Evolutionary conservation across 2,329 filamentous ascomycete genomes (phyloP).

Genomic region (Talaromyces sp.): DNA sequence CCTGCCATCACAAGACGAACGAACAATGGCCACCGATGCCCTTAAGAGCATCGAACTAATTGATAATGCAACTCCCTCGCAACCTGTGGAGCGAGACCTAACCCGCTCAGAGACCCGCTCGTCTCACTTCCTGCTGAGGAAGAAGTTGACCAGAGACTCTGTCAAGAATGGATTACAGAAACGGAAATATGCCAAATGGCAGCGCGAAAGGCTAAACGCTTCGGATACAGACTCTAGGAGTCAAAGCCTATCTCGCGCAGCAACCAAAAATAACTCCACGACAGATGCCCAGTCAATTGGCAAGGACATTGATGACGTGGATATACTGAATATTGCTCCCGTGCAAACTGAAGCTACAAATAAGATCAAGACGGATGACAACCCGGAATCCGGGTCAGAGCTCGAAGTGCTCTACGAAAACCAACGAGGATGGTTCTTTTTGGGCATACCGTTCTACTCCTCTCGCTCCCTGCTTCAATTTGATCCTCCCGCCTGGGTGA

Average conservation of each 20-base stretch:
- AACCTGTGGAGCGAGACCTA: slow-evolving; percentile 25
- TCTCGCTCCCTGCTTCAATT: slow-evolving; percentile 77
- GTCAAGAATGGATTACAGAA: slow-evolving; percentile 40
- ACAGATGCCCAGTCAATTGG: not conserved
- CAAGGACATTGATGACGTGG: not conserved
- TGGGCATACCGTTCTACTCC: slow-evolving; percentile 87
- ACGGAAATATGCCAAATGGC: slow-evolving; percentile 50
- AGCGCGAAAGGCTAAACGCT: slow-evolving; percentile 55
- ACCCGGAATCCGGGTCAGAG: slow-evolving; percentile 40
- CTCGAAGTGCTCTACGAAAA: slow-evolving; percentile 96
- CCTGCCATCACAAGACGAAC: not conserved
- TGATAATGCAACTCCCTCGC: slow-evolving; percentile 38
- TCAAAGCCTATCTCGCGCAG: slow-evolving; percentile 19
- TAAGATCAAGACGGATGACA: slow-evolving; percentile 17
- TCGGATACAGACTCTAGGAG: slow-evolving; percentile 20
- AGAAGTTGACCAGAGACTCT: slow-evolving; percentile 32
- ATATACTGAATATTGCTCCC: slow-evolving; percentile 15
- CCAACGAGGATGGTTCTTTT: slow-evolving; percentile 84
- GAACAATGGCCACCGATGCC: slow-evolving; percentile 22
- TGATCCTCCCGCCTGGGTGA: slow-evolving; percentile 86
- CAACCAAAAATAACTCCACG: not conserved
- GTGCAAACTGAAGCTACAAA: slow-evolving; percentile 6
- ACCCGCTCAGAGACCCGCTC: slow-evolving; percentile 23
- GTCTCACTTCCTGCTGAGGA: slow-evolving; percentile 26
- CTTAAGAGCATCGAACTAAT: slow-evolving; percentile 34